Base-by-base conservation (phyloP, 306 rosid genomes). In the Malus asiatica region DNA sequence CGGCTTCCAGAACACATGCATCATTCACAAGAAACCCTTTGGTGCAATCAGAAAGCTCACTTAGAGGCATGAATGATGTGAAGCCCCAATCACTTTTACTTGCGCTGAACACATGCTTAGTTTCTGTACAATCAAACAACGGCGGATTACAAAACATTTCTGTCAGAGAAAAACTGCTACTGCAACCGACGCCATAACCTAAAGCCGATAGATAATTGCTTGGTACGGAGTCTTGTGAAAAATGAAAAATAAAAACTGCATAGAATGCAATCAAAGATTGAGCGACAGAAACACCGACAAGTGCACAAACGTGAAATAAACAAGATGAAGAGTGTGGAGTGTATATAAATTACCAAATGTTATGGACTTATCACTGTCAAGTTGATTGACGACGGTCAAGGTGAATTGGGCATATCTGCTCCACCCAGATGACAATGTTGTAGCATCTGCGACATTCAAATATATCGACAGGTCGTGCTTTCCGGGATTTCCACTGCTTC, bases 51-150 rank as follows among this genome's bases (percentile, higher is more conserved):
- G 2, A 52, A 4, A 75, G 52, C 23, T 75, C 78, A 75, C 61
- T 48, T 3, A 75, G 78, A 75, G 78, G 71, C 71, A 75, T 63
- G 63, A 75, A 75, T 46, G 78, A 75, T 63, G 78, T 75, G 64
- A 75, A 75, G 25, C 62, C 78, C 78, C 78, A 46, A 20, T 64
- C 72, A 46, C 78, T 75, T 66, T 75, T 66, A 11, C 29, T 62
- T 20, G 33, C 78, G 22, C 71, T 30, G 6, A 75, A 75, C 38
- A 48, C 60, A 25, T 65, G 72, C 13, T 64, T 42, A 52, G 72
- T 64, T 27, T 75, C 78, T 75, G 76, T n/a, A 72, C 40, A 44
- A 38, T 23, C 67, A 14, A 73, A 44, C 38, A 35, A 22, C 15
- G 5, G 14, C 4, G 18, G 57, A 59, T 59, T 42, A 15, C 12